A percentile compares a stretch with the other conserved stretches of the same genome.
These are phyloP conservation scores for Canavalia gladiata DNA, from an alignment of 306 rosid species.

Conservation along the genomic window DNA sequence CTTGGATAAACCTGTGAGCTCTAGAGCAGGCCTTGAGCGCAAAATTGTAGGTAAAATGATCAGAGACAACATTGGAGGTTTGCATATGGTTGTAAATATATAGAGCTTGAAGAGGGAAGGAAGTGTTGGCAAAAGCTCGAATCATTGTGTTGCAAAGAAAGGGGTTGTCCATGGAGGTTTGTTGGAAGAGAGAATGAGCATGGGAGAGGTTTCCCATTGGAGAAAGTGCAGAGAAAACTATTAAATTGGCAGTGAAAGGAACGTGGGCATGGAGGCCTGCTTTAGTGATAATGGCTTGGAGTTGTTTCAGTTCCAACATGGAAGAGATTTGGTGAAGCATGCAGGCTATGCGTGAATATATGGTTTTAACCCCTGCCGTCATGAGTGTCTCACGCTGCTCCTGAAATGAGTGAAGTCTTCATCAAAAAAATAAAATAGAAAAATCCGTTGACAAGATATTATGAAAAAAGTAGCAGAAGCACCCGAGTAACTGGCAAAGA, in stretches of 20 bases:
- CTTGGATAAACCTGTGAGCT: conserved; percentile 53
- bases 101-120: conserved; percentile 62
- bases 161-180: conserved; percentile 60
- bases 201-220: conserved; percentile 66
- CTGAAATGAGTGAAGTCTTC: too few relatives aligned
- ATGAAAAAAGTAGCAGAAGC: too few relatives aligned
- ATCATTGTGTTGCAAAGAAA: conserved; percentile 68
- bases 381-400: too few relatives aligned
- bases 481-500: too few relatives aligned
- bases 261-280: conserved; percentile 50
- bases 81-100: conserved; percentile 63
- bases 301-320: conserved; percentile 57
- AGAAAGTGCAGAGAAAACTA: conserved; percentile 61
- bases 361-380: not conserved
- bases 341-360: conserved; percentile 36
- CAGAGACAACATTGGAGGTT: conserved; percentile 41
- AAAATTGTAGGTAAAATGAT: conserved; percentile 65
- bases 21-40: conserved; percentile 71
- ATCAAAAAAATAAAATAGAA: too few relatives aligned
- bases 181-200: conserved; percentile 67
- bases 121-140: conserved; percentile 68
- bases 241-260: conserved; percentile 50
- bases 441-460: too few relatives aligned
- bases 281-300: conserved; percentile 64
- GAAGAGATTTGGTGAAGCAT: conserved; percentile 55